Percentiles rank a stretch among this genome's conserved stretches.
Evolutionary conservation across 306 rosid genomes (phyloP).

Genomic region (Gillenia trifoliata): DNA sequence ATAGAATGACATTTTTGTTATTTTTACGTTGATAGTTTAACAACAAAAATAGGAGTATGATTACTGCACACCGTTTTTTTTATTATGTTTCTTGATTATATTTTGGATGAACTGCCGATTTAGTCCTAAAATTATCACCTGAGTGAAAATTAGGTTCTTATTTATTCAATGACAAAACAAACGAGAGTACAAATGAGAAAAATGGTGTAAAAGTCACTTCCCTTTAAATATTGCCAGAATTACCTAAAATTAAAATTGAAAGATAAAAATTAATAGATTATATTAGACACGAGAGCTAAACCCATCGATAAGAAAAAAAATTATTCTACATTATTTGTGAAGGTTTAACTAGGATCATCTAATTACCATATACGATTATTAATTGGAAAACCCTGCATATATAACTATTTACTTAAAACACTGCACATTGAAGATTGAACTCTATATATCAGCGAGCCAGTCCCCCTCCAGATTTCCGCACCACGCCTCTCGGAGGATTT

Average conservation of each 20-base stretch:
- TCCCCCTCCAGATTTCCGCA: slow-evolving; percentile 14
- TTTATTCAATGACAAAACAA: too few species aligned
- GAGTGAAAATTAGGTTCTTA: too few species aligned
- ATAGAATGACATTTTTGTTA: too few species aligned
- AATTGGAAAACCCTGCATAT: not conserved
- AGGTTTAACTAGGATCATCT: not conserved
- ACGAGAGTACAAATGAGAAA: too few species aligned
- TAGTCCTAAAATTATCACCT: too few species aligned
- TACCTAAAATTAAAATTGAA: too few species aligned
- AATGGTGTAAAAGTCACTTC: too few species aligned
- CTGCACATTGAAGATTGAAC: not conserved
- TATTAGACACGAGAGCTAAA: not conserved
- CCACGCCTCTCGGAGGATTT: slow-evolving; percentile 13
- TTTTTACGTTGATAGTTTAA: not conserved
- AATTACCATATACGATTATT: not conserved
- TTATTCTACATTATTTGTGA: not conserved
- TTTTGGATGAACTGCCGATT: too few species aligned
- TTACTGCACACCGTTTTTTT: too few species aligned
- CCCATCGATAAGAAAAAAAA: not conserved
- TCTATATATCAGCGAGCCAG: not conserved
- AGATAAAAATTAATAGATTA: not conserved
- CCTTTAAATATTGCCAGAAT: too few species aligned
- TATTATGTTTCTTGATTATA: too few species aligned
- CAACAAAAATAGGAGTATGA: not conserved
- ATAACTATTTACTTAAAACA: not conserved